Evolutionary conservation across 225 moss, liverwort and hornwort species (phyloP), one percentile per base, ranked within the genome.

Genomic region (Physcomitrium patens): DNA sequence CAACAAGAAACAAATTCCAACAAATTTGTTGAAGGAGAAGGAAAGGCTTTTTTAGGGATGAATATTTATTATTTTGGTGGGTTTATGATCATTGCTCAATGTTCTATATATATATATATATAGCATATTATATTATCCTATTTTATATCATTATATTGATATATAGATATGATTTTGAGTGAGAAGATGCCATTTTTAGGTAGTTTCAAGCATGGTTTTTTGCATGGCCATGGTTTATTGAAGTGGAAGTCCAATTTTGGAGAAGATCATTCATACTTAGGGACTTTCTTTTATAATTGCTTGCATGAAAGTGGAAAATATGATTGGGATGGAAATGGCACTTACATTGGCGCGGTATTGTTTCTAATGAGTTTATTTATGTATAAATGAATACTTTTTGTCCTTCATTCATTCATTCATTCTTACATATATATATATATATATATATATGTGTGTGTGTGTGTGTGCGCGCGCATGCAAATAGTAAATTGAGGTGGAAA

Each of bases 281-380:
- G 84, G 10, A 56, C 6, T 8, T 85, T 85, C 7, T 81, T 81
- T 26, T 85, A 85, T 27, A 85, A 85, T 75, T 81, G 84, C 74
- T 75, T 85, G 63, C 12, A 78, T 47, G 78, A 24, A 72, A 24
- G 0, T 52, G 84, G 85, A 0, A 31, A 81, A 52, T 85, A 85
- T 75, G 17, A 61, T 62, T 85, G 81, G 85, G 46, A 63, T 71
- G 17, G 14, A 3, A 28, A 0, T 37, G 78, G 75, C 57, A 14
- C 50, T 51, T 85, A 78, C 0, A 64, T 0, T 0, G 84, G 84
- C 17, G 77, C 77, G 80, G 84, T 84, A 3, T 23, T 2, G 63
- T 6, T 57, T 48, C 5, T 12, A 15, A 2, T 1, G 0, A 19
- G 24, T 56, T 0, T 11, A 51, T 20, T 20, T 54, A 5, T 49